A percentile compares a stretch with the other conserved stretches of the same genome.
Conservation (phyloP, 2,329 filamentous ascomycete species). For the Aphanocladium album region DNA sequence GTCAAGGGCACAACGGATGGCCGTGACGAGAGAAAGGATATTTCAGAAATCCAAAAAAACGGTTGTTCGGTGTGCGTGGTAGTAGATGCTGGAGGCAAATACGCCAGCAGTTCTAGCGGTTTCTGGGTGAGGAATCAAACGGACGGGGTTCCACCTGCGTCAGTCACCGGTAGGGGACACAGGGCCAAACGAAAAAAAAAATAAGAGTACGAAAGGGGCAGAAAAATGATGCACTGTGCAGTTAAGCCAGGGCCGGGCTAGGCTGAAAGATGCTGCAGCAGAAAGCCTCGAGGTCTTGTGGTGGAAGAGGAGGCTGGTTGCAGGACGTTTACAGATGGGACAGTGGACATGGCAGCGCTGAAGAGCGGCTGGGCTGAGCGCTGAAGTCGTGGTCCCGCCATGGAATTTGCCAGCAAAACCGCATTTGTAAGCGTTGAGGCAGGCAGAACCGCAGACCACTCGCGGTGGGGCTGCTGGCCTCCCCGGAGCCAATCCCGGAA, state of each 20-base stretch:
- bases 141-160: conserved; percentile 1
- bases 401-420: conserved; percentile 13
- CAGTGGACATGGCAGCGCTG: neutral
- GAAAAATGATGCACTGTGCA: conserved; percentile 5
- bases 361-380: neutral
- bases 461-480: neutral
- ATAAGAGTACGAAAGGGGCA: neutral
- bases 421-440: conserved; percentile 13
- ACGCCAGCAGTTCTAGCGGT: neutral
- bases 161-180: neutral
- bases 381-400: neutral
- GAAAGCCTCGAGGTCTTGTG: neutral
- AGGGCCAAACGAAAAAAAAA: neutral
- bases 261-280: neutral
- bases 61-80: neutral
- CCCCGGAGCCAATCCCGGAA: conserved; percentile 8
- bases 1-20: neutral
- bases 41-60: neutral
- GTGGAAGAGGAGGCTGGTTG: neutral
- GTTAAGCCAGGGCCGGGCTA: neutral
- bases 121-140: conserved; percentile 7
- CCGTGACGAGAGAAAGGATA: neutral
- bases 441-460: no score
- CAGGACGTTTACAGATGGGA: neutral
- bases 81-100: conserved; percentile 12